These are phyloP conservation scores for Chytriomyces sp. DNA, from an alignment of 192 early-diverging fungal genomes.

Conservation along the genomic window DNA sequence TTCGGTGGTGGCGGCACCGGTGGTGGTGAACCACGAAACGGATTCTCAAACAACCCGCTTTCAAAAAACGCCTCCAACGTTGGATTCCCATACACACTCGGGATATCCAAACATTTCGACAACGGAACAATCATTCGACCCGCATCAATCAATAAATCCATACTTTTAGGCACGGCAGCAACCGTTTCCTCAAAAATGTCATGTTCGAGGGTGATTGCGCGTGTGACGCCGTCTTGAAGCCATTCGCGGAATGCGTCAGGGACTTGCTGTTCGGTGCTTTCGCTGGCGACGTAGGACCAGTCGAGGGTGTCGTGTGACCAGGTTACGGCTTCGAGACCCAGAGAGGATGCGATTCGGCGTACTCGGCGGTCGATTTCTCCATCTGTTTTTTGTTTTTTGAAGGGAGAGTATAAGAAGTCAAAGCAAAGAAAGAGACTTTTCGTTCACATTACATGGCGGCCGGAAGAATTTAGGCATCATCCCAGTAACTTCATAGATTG, in stretches of 20 bases:
- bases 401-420: background rate
- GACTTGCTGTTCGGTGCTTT: background rate
- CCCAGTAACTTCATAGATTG: slow-evolving; percentile 26
- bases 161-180: background rate
- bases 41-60: background rate
- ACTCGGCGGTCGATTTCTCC: slow-evolving; percentile 76
- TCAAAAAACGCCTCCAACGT: background rate
- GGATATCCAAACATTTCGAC: background rate
- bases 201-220: background rate
- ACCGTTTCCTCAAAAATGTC: slow-evolving; percentile 9
- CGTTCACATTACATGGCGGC: slow-evolving; percentile 56
- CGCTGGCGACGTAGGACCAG: slow-evolving; percentile 15
- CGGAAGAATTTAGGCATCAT: slow-evolving; percentile 55
- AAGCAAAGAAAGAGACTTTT: background rate
- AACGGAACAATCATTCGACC: background rate
- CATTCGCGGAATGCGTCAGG: slow-evolving; percentile 2
- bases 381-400: slow-evolving; percentile 11
- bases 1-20: too few species aligned
- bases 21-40: background rate
- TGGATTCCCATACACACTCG: background rate
- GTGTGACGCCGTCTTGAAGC: background rate
- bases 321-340: slow-evolving; percentile 51
- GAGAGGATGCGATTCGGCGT: slow-evolving; percentile 58
- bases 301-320: slow-evolving; percentile 43
- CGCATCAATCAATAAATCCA: background rate